These are phyloP conservation scores for Narthecium ossifragum DNA, from an alignment of 106 monocot genomes.

Conservation along the genomic window DNA sequence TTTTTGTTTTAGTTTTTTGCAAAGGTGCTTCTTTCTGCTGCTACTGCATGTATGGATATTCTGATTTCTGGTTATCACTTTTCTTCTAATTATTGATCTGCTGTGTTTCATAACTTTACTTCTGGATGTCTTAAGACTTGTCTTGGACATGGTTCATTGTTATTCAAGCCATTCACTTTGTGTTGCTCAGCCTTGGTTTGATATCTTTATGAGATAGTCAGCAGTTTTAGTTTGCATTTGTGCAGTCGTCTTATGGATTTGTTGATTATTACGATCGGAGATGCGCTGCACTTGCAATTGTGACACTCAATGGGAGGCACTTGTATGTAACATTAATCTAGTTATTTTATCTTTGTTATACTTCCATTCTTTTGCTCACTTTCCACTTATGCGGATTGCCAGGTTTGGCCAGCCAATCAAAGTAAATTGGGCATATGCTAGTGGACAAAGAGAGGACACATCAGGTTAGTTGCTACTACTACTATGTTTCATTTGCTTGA, in stretches of 20 bases:
- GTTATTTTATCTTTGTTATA: not conserved
- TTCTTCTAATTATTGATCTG: not conserved
- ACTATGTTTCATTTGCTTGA: too few relatives aligned
- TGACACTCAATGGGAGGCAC: slow-evolving; percentile 60
- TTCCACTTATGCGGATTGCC: slow-evolving; percentile 7
- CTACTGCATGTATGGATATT: not conserved
- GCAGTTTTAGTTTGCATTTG: not conserved
- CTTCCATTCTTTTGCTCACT: not conserved
- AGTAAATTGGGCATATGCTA: slow-evolving; percentile 92
- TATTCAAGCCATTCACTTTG: not conserved
- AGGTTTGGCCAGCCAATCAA: slow-evolving; percentile 85
- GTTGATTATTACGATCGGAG: slow-evolving; percentile 71
- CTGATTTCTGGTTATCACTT: not conserved
- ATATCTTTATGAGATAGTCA: not conserved
- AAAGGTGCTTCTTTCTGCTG: too few relatives aligned
- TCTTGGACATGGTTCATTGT: not conserved
- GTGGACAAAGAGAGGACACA: slow-evolving; percentile 77
- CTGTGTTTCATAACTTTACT: not conserved
- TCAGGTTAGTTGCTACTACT: slow-evolving; percentile 59
- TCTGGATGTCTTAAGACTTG: not conserved
- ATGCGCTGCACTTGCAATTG: slow-evolving; percentile 68
- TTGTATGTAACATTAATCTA: slow-evolving; percentile 31
- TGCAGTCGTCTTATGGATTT: slow-evolving; percentile 85
- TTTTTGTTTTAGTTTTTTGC: too few relatives aligned
- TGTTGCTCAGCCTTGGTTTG: not conserved